Percentiles rank a stretch among this genome's conserved stretches.
Evolutionary conservation across 768 basidiomycete species (phyloP).

Genomic region (Stropharia rugosoannulata): DNA sequence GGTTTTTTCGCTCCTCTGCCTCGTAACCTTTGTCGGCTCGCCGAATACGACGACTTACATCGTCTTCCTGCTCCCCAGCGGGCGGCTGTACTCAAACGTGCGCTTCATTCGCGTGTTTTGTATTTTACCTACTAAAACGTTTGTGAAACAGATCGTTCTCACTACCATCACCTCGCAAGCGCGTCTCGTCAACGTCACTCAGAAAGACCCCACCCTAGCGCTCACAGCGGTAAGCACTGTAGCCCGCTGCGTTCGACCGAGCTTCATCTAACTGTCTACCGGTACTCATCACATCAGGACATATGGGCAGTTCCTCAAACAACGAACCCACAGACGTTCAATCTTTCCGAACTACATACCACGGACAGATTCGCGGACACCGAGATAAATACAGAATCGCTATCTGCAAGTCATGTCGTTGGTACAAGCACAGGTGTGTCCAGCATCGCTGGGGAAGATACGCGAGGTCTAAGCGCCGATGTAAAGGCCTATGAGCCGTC

Average conservation of each 20-base stretch:
- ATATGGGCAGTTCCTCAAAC: constrained; percentile 3
- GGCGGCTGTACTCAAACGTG: constrained; percentile 43
- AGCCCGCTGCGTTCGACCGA: background rate
- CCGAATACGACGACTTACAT: constrained; percentile 30
- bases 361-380: constrained; percentile 10
- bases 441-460: no score
- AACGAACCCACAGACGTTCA: constrained; percentile 14
- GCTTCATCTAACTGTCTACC: background rate
- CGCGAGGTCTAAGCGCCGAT: no score
- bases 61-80: constrained; percentile 39
- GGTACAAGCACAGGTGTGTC: no score
- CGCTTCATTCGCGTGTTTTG: constrained; percentile 2
- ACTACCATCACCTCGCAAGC: background rate
- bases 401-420: background rate
- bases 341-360: constrained; percentile 17
- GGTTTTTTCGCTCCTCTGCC: constrained; percentile 33
- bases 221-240: background rate
- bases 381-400: background rate
- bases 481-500: no score
- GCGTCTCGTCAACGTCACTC: no score
- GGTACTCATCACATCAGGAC: background rate
- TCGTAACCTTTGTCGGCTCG: constrained; percentile 27
- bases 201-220: background rate
- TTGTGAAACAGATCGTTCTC: background rate
- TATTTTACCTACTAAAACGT: no score